phyloP scores from a whole-genome alignment of 139 green algal genomes.

The Axilococcus clingmanii region DNA sequence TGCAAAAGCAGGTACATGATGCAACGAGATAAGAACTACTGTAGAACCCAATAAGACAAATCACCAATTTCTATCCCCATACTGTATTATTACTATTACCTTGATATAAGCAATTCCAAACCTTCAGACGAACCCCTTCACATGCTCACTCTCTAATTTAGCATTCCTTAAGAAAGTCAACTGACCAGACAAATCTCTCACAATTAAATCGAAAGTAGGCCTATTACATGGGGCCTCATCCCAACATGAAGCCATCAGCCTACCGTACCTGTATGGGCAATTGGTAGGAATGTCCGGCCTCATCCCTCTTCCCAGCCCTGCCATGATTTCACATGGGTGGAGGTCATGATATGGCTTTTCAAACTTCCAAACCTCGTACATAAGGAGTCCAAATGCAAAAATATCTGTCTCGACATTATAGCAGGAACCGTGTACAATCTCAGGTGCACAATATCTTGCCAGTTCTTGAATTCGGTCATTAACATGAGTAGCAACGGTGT shows the following conservation, averaged over 20 bases:
- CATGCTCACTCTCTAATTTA: too few relatives aligned
- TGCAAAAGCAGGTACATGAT: too few relatives aligned
- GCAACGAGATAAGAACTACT: too few relatives aligned
- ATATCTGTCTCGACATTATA: neutral
- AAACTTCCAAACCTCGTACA: neutral
- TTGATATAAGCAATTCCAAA: too few relatives aligned
- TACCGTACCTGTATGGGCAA: neutral
- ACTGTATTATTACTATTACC: too few relatives aligned
- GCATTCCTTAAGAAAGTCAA: too few relatives aligned
- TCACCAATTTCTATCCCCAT: too few relatives aligned
- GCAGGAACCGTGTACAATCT: neutral
- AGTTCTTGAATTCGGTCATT: neutral
- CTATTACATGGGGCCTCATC: neutral
- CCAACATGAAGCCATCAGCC: neutral
- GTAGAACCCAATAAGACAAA: too few relatives aligned
- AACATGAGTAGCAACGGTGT: neutral
- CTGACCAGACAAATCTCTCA: too few relatives aligned
- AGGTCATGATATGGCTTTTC: neutral
- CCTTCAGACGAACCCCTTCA: too few relatives aligned
- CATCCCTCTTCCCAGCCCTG: neutral
- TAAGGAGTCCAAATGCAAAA: neutral
- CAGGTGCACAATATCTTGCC: neutral
- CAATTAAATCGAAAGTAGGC: constrained; percentile 1
- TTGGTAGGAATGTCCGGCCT: neutral
- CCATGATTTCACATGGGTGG: neutral